Conservation (phyloP, 495 filamentous ascomycete genomes). For the Penicillium silybi region DNA sequence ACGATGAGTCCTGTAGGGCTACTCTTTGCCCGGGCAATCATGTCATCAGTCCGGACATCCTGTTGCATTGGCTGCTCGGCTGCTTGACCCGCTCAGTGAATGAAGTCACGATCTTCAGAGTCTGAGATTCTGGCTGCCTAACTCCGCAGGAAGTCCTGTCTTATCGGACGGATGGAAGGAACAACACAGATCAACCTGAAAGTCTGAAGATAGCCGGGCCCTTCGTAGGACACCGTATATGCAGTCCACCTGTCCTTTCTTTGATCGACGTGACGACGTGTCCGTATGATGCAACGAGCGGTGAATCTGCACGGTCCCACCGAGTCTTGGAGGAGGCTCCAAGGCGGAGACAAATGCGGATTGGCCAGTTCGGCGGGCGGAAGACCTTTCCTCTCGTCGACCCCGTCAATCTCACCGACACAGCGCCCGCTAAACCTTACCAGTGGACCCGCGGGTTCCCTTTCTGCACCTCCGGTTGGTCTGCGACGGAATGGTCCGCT, state of each 20-base stretch:
- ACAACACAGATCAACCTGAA: no score
- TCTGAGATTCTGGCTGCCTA: conserved; percentile 11
- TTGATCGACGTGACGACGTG: background rate
- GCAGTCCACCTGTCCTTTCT: background rate
- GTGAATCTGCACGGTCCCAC: conserved; percentile 16
- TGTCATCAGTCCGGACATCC: background rate
- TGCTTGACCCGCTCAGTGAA: conserved; percentile 1
- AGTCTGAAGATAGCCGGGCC: background rate
- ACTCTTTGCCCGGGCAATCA: background rate
- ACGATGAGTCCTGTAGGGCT: background rate
- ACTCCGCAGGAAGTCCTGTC: conserved; percentile 1
- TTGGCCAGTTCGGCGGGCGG: conserved; percentile 4
- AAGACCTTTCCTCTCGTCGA: background rate
- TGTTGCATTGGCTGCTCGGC: background rate
- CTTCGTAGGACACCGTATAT: background rate
- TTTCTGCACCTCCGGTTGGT: conserved; percentile 13
- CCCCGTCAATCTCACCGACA: conserved; percentile 17
- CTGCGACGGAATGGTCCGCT: conserved; percentile 9
- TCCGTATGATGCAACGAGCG: conserved; percentile 13
- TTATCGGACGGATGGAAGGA: background rate
- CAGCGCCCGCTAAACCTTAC: conserved; percentile 12
- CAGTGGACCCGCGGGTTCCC: conserved; percentile 4
- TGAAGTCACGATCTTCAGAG: conserved; percentile 5
- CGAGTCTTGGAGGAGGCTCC: conserved; percentile 13
- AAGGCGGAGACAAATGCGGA: conserved; percentile 16